Conservation (phyloP, 2,329 filamentous ascomycete species). For the Apiospora koreana region DNA sequence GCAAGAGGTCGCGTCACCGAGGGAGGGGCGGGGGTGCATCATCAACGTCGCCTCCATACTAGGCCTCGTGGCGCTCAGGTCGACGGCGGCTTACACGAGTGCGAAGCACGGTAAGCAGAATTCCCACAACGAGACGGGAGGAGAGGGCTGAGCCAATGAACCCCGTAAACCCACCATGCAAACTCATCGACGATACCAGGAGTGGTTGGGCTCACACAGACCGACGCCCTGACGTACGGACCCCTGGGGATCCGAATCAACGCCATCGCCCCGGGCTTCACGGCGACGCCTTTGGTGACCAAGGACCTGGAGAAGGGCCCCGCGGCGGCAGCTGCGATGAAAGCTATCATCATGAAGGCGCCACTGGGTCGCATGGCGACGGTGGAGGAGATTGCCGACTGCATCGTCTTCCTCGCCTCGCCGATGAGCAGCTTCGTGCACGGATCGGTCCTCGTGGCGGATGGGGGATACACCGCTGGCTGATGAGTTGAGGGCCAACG, state of each 20-base stretch:
- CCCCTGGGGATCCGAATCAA: slow-evolving; percentile 49
- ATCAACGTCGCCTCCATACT: slow-evolving; percentile 57
- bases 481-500: too few species aligned
- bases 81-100: slow-evolving; percentile 49
- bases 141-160: too few species aligned
- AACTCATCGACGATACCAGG: slow-evolving; percentile 17
- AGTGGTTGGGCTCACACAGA: slow-evolving; percentile 52
- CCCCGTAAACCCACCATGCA: background rate
- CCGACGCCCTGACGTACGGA: slow-evolving; percentile 46
- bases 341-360: slow-evolving; percentile 42
- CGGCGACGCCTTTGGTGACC: background rate
- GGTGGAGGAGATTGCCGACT: slow-evolving; percentile 55
- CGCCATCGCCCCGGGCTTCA: slow-evolving; percentile 45
- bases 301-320: background rate
- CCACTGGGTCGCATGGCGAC: slow-evolving; percentile 48
- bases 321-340: slow-evolving; percentile 23
- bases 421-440: slow-evolving; percentile 54
- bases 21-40: slow-evolving; percentile 50
- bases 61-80: slow-evolving; percentile 42
- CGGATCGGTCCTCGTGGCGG: slow-evolving; percentile 47
- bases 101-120: slow-evolving; percentile 50
- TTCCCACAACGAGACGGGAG: background rate
- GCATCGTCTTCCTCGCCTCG: slow-evolving; percentile 53
- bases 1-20: slow-evolving; percentile 45
- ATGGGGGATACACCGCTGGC: slow-evolving; percentile 41